Evolutionary conservation across 1,284 basidiomycete species (phyloP).

Genomic region (Tylopilus sp.): DNA sequence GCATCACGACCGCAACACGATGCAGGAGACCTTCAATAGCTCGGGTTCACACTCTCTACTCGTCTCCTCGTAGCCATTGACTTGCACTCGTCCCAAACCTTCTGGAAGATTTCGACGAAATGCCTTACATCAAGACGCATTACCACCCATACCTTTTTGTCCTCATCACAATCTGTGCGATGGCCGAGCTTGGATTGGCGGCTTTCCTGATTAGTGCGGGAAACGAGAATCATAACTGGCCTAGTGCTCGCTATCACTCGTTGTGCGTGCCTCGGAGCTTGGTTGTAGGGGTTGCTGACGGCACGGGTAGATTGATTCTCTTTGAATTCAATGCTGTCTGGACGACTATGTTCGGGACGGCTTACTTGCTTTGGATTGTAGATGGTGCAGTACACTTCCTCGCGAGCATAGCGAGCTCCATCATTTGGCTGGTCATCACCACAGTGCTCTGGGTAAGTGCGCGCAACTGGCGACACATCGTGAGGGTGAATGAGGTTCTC

Average conservation of each 20-base stretch:
- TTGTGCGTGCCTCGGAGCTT: conserved; percentile 47
- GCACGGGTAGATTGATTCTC: conserved; percentile 48
- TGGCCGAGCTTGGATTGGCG: conserved; percentile 69
- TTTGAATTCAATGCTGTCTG: conserved; percentile 69
- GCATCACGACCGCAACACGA: conserved; percentile 27
- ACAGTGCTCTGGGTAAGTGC: conserved; percentile 59
- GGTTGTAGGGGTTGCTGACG: conserved; percentile 13
- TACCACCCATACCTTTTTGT: conserved; percentile 71
- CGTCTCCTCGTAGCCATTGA: conserved; percentile 14
- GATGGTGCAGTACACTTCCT: conserved; percentile 64
- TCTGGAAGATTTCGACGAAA: conserved; percentile 20
- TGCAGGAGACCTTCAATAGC: conserved; percentile 24
- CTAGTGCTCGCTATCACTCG: conserved; percentile 60
- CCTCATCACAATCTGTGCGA: conserved; percentile 62
- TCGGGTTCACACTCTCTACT: conserved; percentile 6
- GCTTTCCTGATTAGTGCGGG: conserved; percentile 67
- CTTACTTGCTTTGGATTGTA: conserved; percentile 68
- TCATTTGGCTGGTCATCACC: conserved; percentile 67
- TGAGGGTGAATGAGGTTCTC: conserved; percentile 1
- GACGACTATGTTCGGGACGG: conserved; percentile 66
- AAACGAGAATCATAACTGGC: conserved; percentile 59
- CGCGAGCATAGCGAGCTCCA: conserved; percentile 72
- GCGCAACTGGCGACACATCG: background rate
- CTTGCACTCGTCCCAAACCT: conserved; percentile 11
- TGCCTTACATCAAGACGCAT: conserved; percentile 49